phyloP scores from a whole-genome alignment of 2,329 filamentous ascomycete species.

The Trichoderma harzianum region DNA sequence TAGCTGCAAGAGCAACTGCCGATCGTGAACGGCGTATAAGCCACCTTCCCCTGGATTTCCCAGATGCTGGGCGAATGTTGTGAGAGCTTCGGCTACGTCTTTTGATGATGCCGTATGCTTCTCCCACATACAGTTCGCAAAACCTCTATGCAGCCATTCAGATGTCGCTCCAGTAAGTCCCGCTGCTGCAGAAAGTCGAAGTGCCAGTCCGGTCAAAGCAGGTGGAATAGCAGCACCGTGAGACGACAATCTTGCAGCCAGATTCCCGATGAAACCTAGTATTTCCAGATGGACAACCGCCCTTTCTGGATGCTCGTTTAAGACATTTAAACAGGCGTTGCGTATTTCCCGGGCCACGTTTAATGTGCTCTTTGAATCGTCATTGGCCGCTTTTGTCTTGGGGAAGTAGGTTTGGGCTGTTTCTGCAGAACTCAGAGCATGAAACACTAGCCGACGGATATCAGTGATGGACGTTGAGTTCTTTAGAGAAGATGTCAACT shows the following conservation, averaged over 20 bases:
- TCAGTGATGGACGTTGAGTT: conserved; percentile 27
- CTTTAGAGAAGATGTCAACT: conserved; percentile 24
- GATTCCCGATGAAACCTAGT: conserved; percentile 41
- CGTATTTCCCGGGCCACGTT: conserved; percentile 26
- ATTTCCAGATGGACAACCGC: conserved; percentile 20
- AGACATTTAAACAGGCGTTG: conserved; percentile 24
- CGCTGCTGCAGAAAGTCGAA: conserved; percentile 31
- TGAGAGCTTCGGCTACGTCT: conserved; percentile 26
- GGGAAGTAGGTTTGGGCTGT: conserved; percentile 22
- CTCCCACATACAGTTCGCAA: conserved; percentile 21
- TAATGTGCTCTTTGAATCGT: neutral
- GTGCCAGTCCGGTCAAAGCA: conserved; percentile 30
- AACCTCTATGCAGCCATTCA: conserved; percentile 27
- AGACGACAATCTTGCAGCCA: conserved; percentile 33
- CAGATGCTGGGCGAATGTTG: conserved; percentile 17
- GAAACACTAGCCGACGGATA: conserved; percentile 33
- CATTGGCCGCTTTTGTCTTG: neutral
- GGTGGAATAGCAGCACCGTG: conserved; percentile 25
- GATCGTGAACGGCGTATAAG: conserved; percentile 12
- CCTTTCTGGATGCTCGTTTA: conserved; percentile 15
- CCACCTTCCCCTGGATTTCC: neutral
- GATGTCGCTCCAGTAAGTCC: conserved; percentile 25
- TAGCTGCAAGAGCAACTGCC: conserved; percentile 28
- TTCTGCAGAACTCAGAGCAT: conserved; percentile 26
- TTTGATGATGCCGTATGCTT: conserved; percentile 8